phyloP scores from a whole-genome alignment of 768 basidiomycete species.

The Leccinum subtestaceum region DNA sequence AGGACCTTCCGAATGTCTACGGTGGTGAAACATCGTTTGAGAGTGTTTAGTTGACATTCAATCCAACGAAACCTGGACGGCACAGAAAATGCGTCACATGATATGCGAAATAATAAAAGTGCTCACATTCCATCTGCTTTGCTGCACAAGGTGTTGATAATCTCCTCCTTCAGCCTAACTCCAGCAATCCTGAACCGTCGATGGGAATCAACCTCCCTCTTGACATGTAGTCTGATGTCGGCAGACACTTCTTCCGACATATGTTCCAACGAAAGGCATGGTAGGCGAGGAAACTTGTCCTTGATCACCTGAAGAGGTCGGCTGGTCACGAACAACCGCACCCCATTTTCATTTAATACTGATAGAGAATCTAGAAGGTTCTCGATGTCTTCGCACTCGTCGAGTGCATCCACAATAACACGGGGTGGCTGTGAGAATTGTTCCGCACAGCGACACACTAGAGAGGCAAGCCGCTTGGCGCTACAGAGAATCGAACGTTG shows the following conservation, averaged over 20 bases:
- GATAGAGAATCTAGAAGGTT: not conserved
- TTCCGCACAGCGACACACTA: not conserved
- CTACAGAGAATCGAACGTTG: not conserved
- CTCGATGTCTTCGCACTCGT: conserved; percentile 14
- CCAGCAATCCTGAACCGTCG: conserved; percentile 2
- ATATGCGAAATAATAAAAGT: not conserved
- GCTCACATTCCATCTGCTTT: conserved; percentile 14
- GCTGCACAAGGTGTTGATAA: not conserved
- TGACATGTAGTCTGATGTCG: conserved; percentile 9
- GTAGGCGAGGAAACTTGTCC: not conserved
- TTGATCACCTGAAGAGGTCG: conserved; percentile 4
- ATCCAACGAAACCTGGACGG: not conserved
- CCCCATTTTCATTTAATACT: not conserved
- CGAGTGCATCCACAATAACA: conserved; percentile 14
- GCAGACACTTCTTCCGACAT: not conserved
- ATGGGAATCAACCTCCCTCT: conserved; percentile 6
- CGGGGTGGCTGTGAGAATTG: not conserved
- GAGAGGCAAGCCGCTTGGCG: not conserved
- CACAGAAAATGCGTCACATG: not conserved
- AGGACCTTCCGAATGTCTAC: not conserved
- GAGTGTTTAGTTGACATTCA: no score
- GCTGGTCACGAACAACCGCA: conserved; percentile 11
- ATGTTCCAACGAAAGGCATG: conserved; percentile 3
- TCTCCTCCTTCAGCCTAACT: conserved; percentile 4
- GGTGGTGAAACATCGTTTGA: not conserved